Percentiles rank a stretch among this genome's conserved stretches.
These are phyloP conservation scores for Cichorium intybus DNA, from an alignment of 140 eudicot species.

Conservation along the genomic window DNA sequence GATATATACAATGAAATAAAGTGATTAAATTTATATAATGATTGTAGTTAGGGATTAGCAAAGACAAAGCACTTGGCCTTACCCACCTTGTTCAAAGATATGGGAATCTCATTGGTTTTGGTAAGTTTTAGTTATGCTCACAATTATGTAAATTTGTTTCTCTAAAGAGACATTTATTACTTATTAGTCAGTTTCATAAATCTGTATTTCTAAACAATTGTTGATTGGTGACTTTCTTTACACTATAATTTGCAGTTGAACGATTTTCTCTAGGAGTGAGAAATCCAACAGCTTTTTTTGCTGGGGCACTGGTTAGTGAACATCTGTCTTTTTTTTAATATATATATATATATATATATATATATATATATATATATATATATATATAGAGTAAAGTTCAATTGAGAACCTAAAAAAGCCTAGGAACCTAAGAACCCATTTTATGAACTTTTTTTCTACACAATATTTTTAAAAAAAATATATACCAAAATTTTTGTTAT, in stretches of 20 bases:
- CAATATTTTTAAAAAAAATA: too few species aligned
- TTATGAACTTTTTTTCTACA: too few species aligned
- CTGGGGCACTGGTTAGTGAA: constrained; percentile 85
- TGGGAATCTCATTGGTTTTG: constrained; percentile 88
- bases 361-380: too few species aligned
- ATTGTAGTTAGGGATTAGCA: constrained; percentile 76
- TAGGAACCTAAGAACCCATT: too few species aligned
- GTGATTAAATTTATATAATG: constrained; percentile 18
- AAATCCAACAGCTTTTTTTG: constrained; percentile 91
- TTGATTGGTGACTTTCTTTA: constrained; percentile 21
- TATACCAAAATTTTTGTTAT: too few species aligned
- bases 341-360: too few species aligned
- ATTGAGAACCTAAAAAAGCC: too few species aligned
- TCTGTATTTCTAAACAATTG: background rate
- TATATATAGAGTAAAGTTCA: too few species aligned
- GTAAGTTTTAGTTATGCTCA: constrained; percentile 34
- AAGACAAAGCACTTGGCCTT: constrained; percentile 62
- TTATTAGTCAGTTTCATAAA: background rate
- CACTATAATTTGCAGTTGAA: constrained; percentile 65
- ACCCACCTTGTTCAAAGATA: constrained; percentile 55
- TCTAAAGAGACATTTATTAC: constrained; percentile 4
- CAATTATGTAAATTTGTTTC: too few species aligned
- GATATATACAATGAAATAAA: constrained; percentile 2
- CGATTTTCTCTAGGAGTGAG: constrained; percentile 92
- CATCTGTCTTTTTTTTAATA: too few species aligned